Percentiles rank a stretch among this genome's conserved stretches.
These are phyloP conservation scores for Candida saitoana DNA, from an alignment of 805 yeast species.

Conservation along the genomic window DNA sequence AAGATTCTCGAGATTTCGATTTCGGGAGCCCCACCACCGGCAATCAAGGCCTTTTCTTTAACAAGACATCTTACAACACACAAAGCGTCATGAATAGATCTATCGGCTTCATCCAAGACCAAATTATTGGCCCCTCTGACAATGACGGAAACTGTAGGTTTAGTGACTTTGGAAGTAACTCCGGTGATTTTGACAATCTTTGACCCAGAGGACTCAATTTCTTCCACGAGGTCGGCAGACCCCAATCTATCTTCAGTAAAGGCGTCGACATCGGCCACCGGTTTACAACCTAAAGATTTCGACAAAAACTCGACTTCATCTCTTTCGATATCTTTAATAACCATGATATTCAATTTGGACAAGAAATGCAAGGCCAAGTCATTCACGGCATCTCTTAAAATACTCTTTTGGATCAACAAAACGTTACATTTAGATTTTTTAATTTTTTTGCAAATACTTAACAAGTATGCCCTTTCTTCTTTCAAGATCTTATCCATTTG, in stretches of 20 bases:
- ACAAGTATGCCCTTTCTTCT: constrained; percentile 93
- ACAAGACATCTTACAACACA: constrained; percentile 90
- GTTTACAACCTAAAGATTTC: constrained; percentile 86
- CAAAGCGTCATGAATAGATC: constrained; percentile 95
- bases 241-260: constrained; percentile 94
- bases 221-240: constrained; percentile 87
- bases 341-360: constrained; percentile 89
- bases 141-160: constrained; percentile 79
- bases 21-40: constrained; percentile 99
- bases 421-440: constrained; percentile 97
- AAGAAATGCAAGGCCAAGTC: constrained; percentile 92
- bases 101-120: constrained; percentile 92
- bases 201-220: constrained; percentile 85
- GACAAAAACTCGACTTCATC: constrained; percentile 91
- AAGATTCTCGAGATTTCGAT: constrained; percentile 78
- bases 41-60: constrained; percentile 82
- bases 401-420: constrained; percentile 84
- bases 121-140: constrained; percentile 92
- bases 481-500: constrained; percentile 98
- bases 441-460: constrained; percentile 92
- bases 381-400: constrained; percentile 89
- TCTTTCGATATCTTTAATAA: constrained; percentile 90
- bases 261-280: constrained; percentile 91
- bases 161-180: constrained; percentile 48
- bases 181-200: constrained; percentile 85